Evolutionary conservation across 1,284 basidiomycete species (phyloP).

Genomic region (Xerocomus nothofagi): DNA sequence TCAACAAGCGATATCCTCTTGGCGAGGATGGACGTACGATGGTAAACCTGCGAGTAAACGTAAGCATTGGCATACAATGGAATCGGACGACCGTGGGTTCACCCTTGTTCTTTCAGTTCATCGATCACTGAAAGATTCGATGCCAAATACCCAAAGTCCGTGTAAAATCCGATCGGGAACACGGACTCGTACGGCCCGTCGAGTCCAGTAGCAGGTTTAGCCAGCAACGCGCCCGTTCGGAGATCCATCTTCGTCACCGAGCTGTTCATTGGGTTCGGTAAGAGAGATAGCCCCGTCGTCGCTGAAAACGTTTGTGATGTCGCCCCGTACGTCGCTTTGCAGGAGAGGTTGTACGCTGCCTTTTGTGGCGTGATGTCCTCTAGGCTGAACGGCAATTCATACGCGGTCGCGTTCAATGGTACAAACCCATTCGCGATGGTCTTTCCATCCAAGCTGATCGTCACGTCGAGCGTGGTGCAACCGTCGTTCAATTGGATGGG

Average conservation of each 20-base stretch:
- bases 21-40: slow-evolving; percentile 27
- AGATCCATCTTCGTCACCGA: slow-evolving; percentile 72
- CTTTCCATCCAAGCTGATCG: slow-evolving; percentile 27
- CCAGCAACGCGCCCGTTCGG: slow-evolving; percentile 65
- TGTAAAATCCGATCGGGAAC: slow-evolving; percentile 76
- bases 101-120: slow-evolving; percentile 65
- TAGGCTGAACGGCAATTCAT: slow-evolving; percentile 28
- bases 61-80: neutral
- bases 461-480: slow-evolving; percentile 23
- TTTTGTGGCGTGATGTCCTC: slow-evolving; percentile 26
- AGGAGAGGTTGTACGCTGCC: slow-evolving; percentile 28
- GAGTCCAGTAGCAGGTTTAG: slow-evolving; percentile 49
- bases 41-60: slow-evolving; percentile 29
- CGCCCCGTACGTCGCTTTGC: slow-evolving; percentile 23
- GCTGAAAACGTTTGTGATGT: slow-evolving; percentile 48
- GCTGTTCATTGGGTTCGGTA: slow-evolving; percentile 53
- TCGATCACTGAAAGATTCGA: slow-evolving; percentile 56
- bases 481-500: slow-evolving; percentile 18
- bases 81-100: slow-evolving; percentile 4
- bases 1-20: slow-evolving; percentile 3
- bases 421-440: slow-evolving; percentile 22
- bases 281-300: slow-evolving; percentile 50
- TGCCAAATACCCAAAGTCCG: slow-evolving; percentile 57
- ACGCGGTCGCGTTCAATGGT: slow-evolving; percentile 31
- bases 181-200: slow-evolving; percentile 56